Conservation (phyloP, 2,329 filamentous ascomycete genomes). For the Alternaria gaisen region DNA sequence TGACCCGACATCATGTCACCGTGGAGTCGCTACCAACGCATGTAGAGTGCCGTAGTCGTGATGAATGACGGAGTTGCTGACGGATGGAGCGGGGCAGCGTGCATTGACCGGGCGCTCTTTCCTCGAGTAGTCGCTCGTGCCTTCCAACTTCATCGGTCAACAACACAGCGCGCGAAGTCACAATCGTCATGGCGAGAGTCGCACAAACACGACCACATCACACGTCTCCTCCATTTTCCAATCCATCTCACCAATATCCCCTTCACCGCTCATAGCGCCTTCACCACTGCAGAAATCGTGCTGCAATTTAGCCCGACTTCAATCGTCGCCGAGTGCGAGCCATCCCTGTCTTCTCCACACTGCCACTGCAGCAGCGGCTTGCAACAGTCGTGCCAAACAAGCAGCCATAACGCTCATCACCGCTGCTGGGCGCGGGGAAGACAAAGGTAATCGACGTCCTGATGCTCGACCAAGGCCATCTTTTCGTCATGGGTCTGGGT, state of each 20-base stretch:
- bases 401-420: conserved; percentile 11
- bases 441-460: background rate
- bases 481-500: conserved; percentile 17
- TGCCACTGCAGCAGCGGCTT: conserved; percentile 20
- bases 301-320: conserved; percentile 19
- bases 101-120: conserved; percentile 30
- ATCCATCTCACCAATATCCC: conserved; percentile 15
- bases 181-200: conserved; percentile 22
- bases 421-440: conserved; percentile 15
- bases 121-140: conserved; percentile 22
- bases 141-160: conserved; percentile 29
- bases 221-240: conserved; percentile 3
- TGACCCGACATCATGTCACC: background rate
- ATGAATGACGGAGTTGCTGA: conserved; percentile 13
- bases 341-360: conserved; percentile 31
- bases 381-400: conserved; percentile 14
- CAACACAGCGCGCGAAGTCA: conserved; percentile 23
- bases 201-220: conserved; percentile 30
- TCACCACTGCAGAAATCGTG: conserved; percentile 12
- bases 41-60: conserved; percentile 5
- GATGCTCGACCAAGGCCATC: background rate
- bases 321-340: conserved; percentile 11
- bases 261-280: conserved; percentile 8
- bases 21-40: conserved; percentile 6
- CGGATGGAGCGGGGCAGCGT: conserved; percentile 20